Evolutionary conservation across 257 asterid species (phyloP).

Genomic region (Verbena officinalis): DNA sequence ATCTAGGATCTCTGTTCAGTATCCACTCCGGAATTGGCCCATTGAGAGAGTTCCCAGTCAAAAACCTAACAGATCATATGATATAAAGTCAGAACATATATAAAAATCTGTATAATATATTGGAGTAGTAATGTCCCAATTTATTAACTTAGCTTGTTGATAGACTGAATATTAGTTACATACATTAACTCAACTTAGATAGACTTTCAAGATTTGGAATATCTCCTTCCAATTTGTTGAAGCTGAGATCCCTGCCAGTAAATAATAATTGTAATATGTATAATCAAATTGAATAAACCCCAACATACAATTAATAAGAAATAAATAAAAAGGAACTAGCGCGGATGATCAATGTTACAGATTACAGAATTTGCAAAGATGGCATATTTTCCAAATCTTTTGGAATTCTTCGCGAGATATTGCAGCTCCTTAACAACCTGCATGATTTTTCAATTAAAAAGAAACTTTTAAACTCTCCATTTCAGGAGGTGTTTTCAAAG

Average conservation of each 20-base stretch:
- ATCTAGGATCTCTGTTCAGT: constrained; percentile 17
- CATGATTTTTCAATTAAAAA: constrained; percentile 12
- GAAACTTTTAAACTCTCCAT: constrained; percentile 1
- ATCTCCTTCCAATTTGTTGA: constrained; percentile 56
- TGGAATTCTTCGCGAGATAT: constrained; percentile 53
- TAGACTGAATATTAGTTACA: constrained; percentile 14
- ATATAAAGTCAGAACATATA: not conserved
- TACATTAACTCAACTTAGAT: constrained; percentile 38
- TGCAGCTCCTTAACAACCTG: constrained; percentile 75
- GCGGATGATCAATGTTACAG: not conserved
- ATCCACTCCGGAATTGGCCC: constrained; percentile 54
- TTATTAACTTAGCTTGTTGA: too few relatives aligned
- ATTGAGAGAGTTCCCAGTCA: constrained; percentile 52
- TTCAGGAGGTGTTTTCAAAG: constrained; percentile 24
- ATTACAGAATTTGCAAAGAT: constrained; percentile 40
- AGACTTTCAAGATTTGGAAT: constrained; percentile 41
- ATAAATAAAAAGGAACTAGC: not conserved
- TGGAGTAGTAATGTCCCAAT: too few relatives aligned
- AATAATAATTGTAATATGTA: too few relatives aligned
- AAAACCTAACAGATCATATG: constrained; percentile 36
- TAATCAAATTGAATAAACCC: not conserved
- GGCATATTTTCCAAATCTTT: constrained; percentile 31
- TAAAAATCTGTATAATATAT: too few relatives aligned
- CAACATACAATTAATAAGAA: not conserved
- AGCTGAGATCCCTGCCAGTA: constrained; percentile 61